Percentiles rank a stretch among this genome's conserved stretches.
These are phyloP conservation scores for Mangifera indica DNA, from an alignment of 345 rosid species.

Conservation along the genomic window DNA sequence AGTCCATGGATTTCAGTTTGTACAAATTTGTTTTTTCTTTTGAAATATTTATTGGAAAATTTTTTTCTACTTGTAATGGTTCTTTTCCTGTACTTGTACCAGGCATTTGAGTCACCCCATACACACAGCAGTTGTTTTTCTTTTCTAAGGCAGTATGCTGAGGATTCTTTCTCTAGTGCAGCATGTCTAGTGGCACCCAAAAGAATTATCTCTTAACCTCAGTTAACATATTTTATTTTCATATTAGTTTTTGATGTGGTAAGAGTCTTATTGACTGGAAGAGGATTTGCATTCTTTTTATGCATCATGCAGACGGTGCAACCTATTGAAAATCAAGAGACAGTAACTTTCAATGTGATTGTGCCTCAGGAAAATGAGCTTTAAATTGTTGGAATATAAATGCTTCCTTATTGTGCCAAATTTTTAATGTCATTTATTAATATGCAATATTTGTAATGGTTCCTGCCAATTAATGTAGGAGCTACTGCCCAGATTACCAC, in stretches of 20 bases:
- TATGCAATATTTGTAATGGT: neutral
- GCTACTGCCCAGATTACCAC: neutral
- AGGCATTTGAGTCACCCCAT: slow-evolving; percentile 97
- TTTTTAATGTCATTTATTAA: neutral
- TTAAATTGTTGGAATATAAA: neutral
- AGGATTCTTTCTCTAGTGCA: slow-evolving; percentile 74
- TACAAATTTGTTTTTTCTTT: neutral
- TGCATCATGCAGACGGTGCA: neutral
- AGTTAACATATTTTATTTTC: slow-evolving; percentile 46
- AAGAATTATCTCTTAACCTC: slow-evolving; percentile 86
- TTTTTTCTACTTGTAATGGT: slow-evolving; percentile 2
- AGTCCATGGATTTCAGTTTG: neutral
- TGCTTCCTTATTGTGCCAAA: neutral
- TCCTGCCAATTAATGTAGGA: neutral
- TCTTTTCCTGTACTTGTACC: slow-evolving; percentile 16
- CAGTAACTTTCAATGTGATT: neutral
- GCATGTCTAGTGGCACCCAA: slow-evolving; percentile 86
- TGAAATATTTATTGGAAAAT: too few species aligned
- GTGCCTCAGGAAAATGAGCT: neutral
- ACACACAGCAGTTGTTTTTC: slow-evolving; percentile 80
- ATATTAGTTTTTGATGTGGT: neutral
- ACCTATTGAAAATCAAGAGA: neutral
- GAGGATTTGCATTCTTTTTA: neutral
- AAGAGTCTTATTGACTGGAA: neutral
- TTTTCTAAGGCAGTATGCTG: slow-evolving; percentile 85